Evolutionary conservation across 2,329 filamentous ascomycete genomes (phyloP).

Genomic region (Penicillium aurantiogriseum): DNA sequence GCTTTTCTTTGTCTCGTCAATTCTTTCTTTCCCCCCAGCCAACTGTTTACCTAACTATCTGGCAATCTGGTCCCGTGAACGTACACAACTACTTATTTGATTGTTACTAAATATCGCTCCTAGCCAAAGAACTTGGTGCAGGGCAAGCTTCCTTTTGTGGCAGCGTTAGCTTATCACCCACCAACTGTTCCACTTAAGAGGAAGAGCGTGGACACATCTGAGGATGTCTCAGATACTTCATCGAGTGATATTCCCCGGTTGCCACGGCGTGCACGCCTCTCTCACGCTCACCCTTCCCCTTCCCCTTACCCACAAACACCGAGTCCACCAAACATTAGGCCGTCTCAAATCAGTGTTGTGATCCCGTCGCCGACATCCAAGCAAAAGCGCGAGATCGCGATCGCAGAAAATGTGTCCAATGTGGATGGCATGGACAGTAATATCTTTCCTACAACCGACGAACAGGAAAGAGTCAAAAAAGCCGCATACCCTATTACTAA

Average conservation of each 20-base stretch:
- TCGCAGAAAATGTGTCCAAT: neutral
- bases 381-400: neutral
- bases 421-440: neutral
- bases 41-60: neutral
- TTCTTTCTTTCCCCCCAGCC: neutral
- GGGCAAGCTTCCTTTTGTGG: neutral
- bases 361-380: constrained; percentile 1
- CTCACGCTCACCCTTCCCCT: neutral
- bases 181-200: constrained; percentile 10
- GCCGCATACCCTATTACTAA: neutral
- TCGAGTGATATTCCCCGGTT: neutral
- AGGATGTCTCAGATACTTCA: neutral
- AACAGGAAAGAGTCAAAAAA: neutral
- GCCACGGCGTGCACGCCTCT: neutral
- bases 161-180: constrained; percentile 18
- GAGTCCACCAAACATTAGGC: neutral
- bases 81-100: neutral
- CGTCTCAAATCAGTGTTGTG: constrained; percentile 1
- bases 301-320: neutral
- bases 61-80: neutral
- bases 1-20: neutral
- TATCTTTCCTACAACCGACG: neutral
- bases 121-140: neutral
- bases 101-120: neutral
- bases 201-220: neutral